These are phyloP conservation scores for Flaveria trinervia DNA, from an alignment of 129 eudicot genomes.

Conservation along the genomic window DNA sequence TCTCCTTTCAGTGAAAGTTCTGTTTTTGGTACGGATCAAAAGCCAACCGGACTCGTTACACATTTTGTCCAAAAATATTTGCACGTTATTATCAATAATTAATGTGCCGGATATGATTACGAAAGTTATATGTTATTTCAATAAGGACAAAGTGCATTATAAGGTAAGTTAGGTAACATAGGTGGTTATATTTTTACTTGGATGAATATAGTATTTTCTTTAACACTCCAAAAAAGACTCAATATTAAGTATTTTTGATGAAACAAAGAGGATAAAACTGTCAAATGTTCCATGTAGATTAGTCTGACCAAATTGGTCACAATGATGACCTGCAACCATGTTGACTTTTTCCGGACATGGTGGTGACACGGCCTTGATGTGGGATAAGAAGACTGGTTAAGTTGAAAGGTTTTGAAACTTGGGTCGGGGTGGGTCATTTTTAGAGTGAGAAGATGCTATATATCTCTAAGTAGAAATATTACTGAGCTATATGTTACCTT, in stretches of 20 bases:
- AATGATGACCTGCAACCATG: neutral
- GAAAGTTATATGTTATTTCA: neutral
- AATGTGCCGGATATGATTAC: neutral
- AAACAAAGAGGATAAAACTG: neutral
- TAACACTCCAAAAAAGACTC: neutral
- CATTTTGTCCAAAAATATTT: too few relatives aligned
- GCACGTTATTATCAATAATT: neutral
- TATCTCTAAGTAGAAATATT: neutral
- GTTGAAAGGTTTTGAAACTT: neutral
- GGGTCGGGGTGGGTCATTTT: neutral
- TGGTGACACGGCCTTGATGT: neutral
- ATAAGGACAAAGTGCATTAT: neutral
- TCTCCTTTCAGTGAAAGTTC: constrained; percentile 6
- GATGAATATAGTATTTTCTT: neutral
- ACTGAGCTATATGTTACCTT: neutral
- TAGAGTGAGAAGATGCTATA: neutral
- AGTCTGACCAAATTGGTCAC: neutral
- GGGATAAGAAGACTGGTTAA: neutral
- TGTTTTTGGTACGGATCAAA: neutral
- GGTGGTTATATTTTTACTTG: neutral
- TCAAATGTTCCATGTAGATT: neutral
- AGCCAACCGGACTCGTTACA: neutral
- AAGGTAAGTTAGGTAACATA: neutral
- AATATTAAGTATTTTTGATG: neutral
- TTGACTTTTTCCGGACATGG: neutral